Base-by-base conservation (phyloP, 768 basidiomycete genomes). In the Tylopilus sp. region DNA sequence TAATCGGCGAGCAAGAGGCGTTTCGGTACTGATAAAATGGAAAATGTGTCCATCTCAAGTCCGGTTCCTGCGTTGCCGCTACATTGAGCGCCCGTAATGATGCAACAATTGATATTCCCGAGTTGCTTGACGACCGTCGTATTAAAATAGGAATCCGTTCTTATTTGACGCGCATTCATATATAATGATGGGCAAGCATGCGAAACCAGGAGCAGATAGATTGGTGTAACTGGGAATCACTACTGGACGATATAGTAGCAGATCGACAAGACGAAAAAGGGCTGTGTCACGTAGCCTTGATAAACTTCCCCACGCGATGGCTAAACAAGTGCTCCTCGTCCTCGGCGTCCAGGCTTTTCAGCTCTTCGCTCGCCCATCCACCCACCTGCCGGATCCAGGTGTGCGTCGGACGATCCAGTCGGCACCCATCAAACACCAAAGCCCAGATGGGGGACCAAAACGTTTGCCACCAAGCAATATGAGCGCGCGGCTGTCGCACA, bases 381-480 rank as follows among this genome's bases (percentile, higher is more conserved):
- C 73, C 75, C 33, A 65, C 64, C 47, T 69, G 68, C 20, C 74
- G 67, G 11, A 83, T 57, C 72, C 75, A 80, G 0, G 76, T 12
- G 28, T 72, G 75, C 3, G 79, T 77, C 11, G 81, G 79, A 7
- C 81, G 71, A 55, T 86, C 83, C 38, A 88, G 58, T 52, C 70
- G 70, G 58, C 88, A 89, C 13, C 87, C 86, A 57, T 81, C 85
- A 48, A 85, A 81, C 1, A 70, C 66, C 1, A 73, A 36, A 6
- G 62, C 61, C 88, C 88, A 91, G 4, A 88, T 6, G 0, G 87
- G 87, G 2, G 83, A 75, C 88, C 86, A 89, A 44, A 86, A 75
- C 0, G 72, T 54, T 65, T 91, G 88, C 86, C 86, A 89, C 79
- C 81, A 79, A 8, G 78, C 78, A 3, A 87, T 78, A 53, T 84